Conservation (phyloP, 2,329 filamentous ascomycete species). For the Peltaster fructicola region DNA sequence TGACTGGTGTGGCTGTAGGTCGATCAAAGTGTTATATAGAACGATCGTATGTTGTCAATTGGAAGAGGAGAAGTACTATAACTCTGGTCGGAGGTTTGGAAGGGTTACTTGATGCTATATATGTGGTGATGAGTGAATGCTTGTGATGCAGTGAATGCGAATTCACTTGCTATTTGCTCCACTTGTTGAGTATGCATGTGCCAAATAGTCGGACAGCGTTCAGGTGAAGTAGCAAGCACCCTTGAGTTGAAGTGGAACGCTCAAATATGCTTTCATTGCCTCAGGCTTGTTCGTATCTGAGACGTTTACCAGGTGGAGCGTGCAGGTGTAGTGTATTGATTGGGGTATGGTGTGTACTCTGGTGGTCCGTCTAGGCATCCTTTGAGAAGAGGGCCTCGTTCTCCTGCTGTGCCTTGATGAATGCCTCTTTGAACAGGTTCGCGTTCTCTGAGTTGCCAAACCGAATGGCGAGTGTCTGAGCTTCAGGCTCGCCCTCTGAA, state of each 20-base stretch:
- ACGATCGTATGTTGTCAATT: too few species aligned
- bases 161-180: neutral
- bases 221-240: too few species aligned
- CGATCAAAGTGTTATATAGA: too few species aligned
- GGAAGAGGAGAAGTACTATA: too few species aligned
- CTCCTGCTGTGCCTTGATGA: slow-evolving; percentile 91
- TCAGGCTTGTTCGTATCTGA: too few species aligned
- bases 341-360: slow-evolving; percentile 1
- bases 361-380: slow-evolving; percentile 4
- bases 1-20: too few species aligned
- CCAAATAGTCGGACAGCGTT: too few species aligned
- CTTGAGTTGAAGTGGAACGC: too few species aligned
- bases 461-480: slow-evolving; percentile 86
- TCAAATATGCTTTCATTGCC: slow-evolving; percentile 7
- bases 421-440: slow-evolving; percentile 93
- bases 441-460: slow-evolving; percentile 97
- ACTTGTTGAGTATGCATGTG: too few species aligned
- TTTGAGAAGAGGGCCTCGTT: slow-evolving; percentile 68
- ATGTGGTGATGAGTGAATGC: slow-evolving; percentile 1
- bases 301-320: too few species aligned
- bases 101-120: slow-evolving; percentile 1
- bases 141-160: slow-evolving; percentile 1
- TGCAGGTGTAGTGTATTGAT: too few species aligned
- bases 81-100: neutral
- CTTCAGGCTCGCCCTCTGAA: slow-evolving; percentile 93